Evolutionary conservation across 768 basidiomycete species (phyloP).

Genomic region (Russula olivacea): DNA sequence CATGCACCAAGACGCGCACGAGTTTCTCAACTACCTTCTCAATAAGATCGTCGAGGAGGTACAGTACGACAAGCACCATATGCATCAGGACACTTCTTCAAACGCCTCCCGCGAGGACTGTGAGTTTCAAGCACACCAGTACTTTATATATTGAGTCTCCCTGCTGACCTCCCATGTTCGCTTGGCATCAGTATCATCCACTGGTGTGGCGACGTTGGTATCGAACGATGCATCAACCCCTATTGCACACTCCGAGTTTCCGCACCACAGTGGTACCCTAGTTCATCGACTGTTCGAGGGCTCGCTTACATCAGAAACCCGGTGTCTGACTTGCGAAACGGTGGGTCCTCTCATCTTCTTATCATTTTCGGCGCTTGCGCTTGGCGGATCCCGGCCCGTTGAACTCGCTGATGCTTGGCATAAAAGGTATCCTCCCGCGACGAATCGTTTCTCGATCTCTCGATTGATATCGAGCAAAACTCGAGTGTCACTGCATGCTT

Average conservation of each 20-base stretch:
- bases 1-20: constrained; percentile 98
- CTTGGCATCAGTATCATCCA: constrained; percentile 47
- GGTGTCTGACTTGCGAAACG: constrained; percentile 96
- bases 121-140: constrained; percentile 35
- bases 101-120: constrained; percentile 51
- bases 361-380: constrained; percentile 1
- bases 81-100: constrained; percentile 19
- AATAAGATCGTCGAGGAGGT: constrained; percentile 94
- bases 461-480: constrained; percentile 98
- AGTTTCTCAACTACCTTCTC: constrained; percentile 91
- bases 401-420: constrained; percentile 9
- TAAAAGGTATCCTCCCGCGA: constrained; percentile 63
- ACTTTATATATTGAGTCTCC: neutral
- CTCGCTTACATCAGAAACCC: constrained; percentile 90
- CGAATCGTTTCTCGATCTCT: constrained; percentile 96
- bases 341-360: constrained; percentile 36
- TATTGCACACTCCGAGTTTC: constrained; percentile 41
- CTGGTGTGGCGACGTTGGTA: constrained; percentile 51
- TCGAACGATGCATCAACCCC: constrained; percentile 36
- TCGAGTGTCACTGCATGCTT: constrained; percentile 94
- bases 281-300: constrained; percentile 94
- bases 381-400: constrained; percentile 28
- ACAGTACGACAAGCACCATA: constrained; percentile 55
- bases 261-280: constrained; percentile 50
- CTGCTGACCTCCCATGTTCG: constrained; percentile 8